phyloP scores from a whole-genome alignment of 768 basidiomycete genomes.

The Tylopilus vinaceipallidus region DNA sequence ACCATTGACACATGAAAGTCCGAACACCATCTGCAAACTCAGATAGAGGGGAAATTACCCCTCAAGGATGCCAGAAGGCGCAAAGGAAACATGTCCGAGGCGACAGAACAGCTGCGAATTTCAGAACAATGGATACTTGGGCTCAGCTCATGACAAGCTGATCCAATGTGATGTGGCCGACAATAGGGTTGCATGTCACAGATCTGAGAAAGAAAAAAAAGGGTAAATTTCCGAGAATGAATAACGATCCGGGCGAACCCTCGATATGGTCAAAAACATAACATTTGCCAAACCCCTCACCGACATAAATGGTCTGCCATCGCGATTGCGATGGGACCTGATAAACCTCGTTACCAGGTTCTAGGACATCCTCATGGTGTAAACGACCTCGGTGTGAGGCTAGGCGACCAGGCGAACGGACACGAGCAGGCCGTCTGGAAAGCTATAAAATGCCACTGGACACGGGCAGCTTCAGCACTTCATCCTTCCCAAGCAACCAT shows the following conservation, averaged over 20 bases:
- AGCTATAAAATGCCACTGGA: slow-evolving; percentile 25
- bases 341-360: slow-evolving; percentile 21
- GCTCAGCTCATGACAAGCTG: too few relatives aligned
- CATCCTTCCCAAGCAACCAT: slow-evolving; percentile 6
- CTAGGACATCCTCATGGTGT: slow-evolving; percentile 23
- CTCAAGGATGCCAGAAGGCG: slow-evolving; percentile 9
- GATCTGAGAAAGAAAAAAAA: slow-evolving; percentile 20
- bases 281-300: slow-evolving; percentile 28
- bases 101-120: slow-evolving; percentile 8
- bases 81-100: slow-evolving; percentile 6
- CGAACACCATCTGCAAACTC: slow-evolving; percentile 31
- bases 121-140: slow-evolving; percentile 8
- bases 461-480: slow-evolving; percentile 16
- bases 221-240: slow-evolving; percentile 24
- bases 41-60: slow-evolving; percentile 22
- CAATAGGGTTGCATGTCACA: slow-evolving; percentile 20
- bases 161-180: slow-evolving; percentile 8
- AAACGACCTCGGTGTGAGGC: slow-evolving; percentile 11
- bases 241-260: slow-evolving; percentile 21
- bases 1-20: slow-evolving; percentile 33
- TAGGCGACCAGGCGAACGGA: slow-evolving; percentile 8
- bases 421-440: slow-evolving; percentile 17
- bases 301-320: slow-evolving; percentile 20
- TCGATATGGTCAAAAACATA: slow-evolving; percentile 28
- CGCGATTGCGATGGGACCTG: slow-evolving; percentile 26